phyloP scores from a whole-genome alignment of 345 rosid genomes.

The Moricandia moricandioides region DNA sequence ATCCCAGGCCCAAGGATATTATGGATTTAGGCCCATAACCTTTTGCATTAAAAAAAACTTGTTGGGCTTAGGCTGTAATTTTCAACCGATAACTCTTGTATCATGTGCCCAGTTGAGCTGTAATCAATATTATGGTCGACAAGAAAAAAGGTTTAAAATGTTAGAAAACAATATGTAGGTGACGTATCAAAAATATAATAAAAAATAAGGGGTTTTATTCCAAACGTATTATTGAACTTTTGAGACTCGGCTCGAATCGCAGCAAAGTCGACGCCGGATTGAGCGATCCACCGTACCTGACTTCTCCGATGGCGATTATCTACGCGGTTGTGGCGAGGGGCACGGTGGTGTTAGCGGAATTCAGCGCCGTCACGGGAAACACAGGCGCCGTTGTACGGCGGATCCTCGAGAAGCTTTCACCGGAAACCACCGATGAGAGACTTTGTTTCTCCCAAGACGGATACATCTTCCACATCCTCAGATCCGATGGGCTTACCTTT shows the following conservation, averaged over 20 bases:
- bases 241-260: conserved; percentile 17
- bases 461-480: conserved; percentile 86
- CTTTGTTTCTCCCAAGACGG: conserved; percentile 94
- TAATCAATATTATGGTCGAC: too few species aligned
- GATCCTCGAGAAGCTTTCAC: conserved; percentile 90
- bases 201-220: conserved; percentile 15
- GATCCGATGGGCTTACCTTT: conserved; percentile 85
- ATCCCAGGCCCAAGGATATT: too few species aligned
- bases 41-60: too few species aligned
- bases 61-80: too few species aligned
- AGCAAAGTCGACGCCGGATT: conserved; percentile 30
- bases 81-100: too few species aligned
- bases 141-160: conserved; percentile 7
- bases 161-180: background rate
- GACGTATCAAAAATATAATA: background rate
- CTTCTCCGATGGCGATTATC: conserved; percentile 68
- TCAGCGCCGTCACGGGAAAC: conserved; percentile 95
- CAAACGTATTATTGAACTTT: conserved; percentile 8
- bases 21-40: too few species aligned
- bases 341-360: conserved; percentile 90
- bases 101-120: too few species aligned
- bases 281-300: background rate
- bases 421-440: conserved; percentile 61
- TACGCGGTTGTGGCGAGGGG: conserved; percentile 93
- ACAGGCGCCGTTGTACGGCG: conserved; percentile 82